These are phyloP conservation scores for Aspergillus wentii DNA, from an alignment of 495 filamentous ascomycete species.

Conservation along the genomic window DNA sequence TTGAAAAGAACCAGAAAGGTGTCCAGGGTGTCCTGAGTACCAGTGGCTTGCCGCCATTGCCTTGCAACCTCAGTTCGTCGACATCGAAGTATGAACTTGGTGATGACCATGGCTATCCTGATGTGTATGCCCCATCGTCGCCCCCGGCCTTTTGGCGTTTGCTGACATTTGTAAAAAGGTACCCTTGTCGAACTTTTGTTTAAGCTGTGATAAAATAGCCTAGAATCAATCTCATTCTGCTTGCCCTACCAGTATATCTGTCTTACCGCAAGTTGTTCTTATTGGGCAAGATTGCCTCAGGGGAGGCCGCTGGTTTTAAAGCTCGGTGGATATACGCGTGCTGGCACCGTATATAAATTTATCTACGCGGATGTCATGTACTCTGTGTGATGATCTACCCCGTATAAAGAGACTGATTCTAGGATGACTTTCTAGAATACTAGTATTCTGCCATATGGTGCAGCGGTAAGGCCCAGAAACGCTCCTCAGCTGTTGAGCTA, in stretches of 20 bases:
- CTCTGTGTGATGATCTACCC: too few species aligned
- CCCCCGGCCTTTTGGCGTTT: background rate
- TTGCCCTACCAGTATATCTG: background rate
- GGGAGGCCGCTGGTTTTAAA: too few species aligned
- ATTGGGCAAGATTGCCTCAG: too few species aligned
- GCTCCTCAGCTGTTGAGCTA: too few species aligned
- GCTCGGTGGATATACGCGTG: too few species aligned
- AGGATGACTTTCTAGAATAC: too few species aligned
- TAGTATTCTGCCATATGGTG: too few species aligned
- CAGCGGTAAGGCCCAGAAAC: too few species aligned
- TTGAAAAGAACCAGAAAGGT: conserved; percentile 63
- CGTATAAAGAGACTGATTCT: too few species aligned
- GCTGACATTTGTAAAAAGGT: conserved; percentile 33
- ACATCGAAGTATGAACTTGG: conserved; percentile 41
- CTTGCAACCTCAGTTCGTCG: conserved; percentile 54
- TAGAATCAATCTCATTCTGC: background rate
- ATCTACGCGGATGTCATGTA: too few species aligned
- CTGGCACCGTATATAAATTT: too few species aligned
- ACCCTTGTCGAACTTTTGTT: conserved; percentile 50
- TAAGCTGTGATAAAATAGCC: conserved; percentile 18
- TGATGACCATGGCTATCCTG: conserved; percentile 44
- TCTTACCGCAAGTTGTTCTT: background rate
- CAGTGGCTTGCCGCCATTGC: conserved; percentile 77
- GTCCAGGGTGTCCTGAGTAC: conserved; percentile 62
- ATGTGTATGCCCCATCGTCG: conserved; percentile 34